Evolutionary conservation across 192 early-diverging fungal species (phyloP).

Genomic region (Linnemannia schmuckeri): DNA sequence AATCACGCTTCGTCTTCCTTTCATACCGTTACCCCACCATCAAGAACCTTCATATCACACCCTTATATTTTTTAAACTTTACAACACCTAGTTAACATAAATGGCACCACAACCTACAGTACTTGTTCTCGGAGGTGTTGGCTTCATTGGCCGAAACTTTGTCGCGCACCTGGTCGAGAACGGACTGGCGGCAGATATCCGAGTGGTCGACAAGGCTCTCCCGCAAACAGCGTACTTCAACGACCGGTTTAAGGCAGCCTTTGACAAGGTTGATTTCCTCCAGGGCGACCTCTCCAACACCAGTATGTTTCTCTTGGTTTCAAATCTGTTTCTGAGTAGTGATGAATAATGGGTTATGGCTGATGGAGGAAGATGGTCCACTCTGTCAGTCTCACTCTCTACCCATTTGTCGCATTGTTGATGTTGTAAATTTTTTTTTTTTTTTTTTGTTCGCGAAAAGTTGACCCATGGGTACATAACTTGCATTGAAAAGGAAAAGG

Average conservation of each 20-base stretch:
- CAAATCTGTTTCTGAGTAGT: neutral
- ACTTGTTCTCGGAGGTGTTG: constrained; percentile 86
- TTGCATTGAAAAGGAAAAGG: neutral
- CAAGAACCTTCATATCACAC: neutral
- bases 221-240: constrained; percentile 84
- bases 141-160: constrained; percentile 89
- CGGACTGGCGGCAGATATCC: constrained; percentile 70
- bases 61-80: neutral
- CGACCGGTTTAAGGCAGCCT: constrained; percentile 71
- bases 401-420: neutral
- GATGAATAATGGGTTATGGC: too few relatives aligned
- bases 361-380: too few relatives aligned
- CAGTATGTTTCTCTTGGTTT: constrained; percentile 63
- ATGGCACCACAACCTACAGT: constrained; percentile 68
- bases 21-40: too few relatives aligned
- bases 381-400: neutral
- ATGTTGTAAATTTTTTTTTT: too few relatives aligned
- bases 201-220: constrained; percentile 86
- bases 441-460: neutral
- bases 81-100: neutral
- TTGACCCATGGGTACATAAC: neutral
- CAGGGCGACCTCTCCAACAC: constrained; percentile 83
- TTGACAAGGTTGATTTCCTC: constrained; percentile 81
- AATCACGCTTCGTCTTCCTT: neutral
- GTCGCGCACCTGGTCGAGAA: constrained; percentile 79